Evolutionary conservation across 2,329 filamentous ascomycete genomes (phyloP).

Genomic region (Neofusicoccum sp.): DNA sequence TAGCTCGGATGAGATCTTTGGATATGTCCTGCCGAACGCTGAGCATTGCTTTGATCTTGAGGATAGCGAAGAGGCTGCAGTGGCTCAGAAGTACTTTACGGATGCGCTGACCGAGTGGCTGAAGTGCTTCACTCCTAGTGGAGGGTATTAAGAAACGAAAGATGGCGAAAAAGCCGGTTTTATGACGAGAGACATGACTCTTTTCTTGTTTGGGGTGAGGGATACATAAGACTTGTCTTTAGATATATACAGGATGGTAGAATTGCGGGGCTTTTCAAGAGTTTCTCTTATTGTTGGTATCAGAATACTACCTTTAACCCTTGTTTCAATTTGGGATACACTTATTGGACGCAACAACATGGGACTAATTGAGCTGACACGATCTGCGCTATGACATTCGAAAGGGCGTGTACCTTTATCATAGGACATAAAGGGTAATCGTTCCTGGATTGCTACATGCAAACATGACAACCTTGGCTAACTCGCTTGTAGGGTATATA

Average conservation of each 20-base stretch:
- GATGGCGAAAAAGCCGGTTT: too few species aligned
- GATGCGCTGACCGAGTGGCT: conserved; percentile 51
- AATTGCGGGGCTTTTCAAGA: too few species aligned
- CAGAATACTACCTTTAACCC: too few species aligned
- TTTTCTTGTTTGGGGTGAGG: too few species aligned
- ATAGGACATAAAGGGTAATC: background rate
- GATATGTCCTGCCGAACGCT: conserved; percentile 48
- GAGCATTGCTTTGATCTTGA: conserved; percentile 55
- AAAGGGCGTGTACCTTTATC: background rate
- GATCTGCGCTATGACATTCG: background rate
- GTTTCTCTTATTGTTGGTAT: too few species aligned
- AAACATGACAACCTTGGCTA: background rate
- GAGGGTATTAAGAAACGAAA: background rate
- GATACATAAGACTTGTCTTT: too few species aligned
- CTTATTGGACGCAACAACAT: too few species aligned
- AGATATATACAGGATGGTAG: too few species aligned
- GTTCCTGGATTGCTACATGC: background rate
- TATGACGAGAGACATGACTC: too few species aligned
- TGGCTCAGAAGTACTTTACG: conserved; percentile 42
- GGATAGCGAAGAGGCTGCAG: conserved; percentile 32
- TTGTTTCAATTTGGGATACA: too few species aligned
- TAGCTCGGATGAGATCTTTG: conserved; percentile 47
- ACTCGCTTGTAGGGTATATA: background rate
- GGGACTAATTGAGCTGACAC: too few species aligned
- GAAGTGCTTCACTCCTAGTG: conserved; percentile 14